A percentile compares a stretch with the other conserved stretches of the same genome.
Conservation (phyloP, 441 rosid species). For the Biscutella laevigata region DNA sequence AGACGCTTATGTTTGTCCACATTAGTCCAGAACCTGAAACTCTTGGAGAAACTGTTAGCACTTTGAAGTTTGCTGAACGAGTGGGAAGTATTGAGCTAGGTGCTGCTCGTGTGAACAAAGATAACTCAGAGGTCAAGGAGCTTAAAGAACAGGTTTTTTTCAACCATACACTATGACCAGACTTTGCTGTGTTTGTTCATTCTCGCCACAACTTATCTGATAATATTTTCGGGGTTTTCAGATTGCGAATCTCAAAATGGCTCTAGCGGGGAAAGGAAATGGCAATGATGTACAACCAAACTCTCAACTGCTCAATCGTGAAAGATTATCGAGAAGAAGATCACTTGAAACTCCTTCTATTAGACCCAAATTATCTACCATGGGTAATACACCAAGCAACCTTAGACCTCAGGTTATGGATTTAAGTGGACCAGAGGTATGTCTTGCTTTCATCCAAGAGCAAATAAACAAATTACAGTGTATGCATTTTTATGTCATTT, state of each 20-base stretch:
- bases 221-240: slow-evolving; percentile 19
- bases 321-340: slow-evolving; percentile 28
- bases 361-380: slow-evolving; percentile 36
- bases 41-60: too few relatives aligned
- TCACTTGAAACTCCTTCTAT: slow-evolving; percentile 38
- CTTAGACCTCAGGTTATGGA: slow-evolving; percentile 32
- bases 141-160: slow-evolving; percentile 53
- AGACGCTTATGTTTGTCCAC: slow-evolving; percentile 72
- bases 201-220: neutral
- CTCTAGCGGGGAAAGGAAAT: slow-evolving; percentile 46
- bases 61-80: slow-evolving; percentile 67
- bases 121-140: too few relatives aligned
- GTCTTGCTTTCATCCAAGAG: neutral
- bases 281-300: slow-evolving; percentile 27
- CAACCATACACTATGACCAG: neutral
- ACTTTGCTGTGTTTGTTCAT: neutral
- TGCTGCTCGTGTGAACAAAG: slow-evolving; percentile 67
- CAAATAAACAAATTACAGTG: neutral
- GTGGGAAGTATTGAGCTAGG: slow-evolving; percentile 66
- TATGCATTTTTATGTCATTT: neutral
- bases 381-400: slow-evolving; percentile 25
- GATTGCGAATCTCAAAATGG: slow-evolving; percentile 54
- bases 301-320: slow-evolving; percentile 36
- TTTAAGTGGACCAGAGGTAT: slow-evolving; percentile 43
- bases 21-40: slow-evolving; percentile 58